Conservation (phyloP, 495 filamentous ascomycete species). For the Xylaria acuta region DNA sequence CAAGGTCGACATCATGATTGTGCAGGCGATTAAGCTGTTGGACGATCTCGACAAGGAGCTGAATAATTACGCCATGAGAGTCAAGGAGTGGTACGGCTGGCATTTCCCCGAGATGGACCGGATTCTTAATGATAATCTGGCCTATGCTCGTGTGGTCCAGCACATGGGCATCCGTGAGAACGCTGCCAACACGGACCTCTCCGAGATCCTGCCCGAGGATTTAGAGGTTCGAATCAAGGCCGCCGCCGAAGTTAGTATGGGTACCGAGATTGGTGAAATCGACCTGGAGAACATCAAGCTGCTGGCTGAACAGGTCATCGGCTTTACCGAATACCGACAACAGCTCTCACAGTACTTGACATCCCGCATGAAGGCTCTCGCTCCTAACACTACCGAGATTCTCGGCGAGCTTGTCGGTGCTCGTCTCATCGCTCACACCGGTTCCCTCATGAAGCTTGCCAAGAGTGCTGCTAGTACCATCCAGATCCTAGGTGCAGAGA, state of each 20-base stretch:
- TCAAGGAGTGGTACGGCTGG: constrained; percentile 99
- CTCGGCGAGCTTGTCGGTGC: constrained; percentile 95
- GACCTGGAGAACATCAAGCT: constrained; percentile 90
- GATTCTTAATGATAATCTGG: constrained; percentile 97
- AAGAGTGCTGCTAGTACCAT: constrained; percentile 96
- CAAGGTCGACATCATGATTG: constrained; percentile 99
- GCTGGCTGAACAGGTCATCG: constrained; percentile 91
- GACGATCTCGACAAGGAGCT: constrained; percentile 99
- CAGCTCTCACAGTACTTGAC: constrained; percentile 89
- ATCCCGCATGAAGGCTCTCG: constrained; percentile 94
- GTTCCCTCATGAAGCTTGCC: constrained; percentile 92
- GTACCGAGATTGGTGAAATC: constrained; percentile 89
- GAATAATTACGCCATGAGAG: constrained; percentile 97
- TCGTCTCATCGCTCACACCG: constrained; percentile 92
- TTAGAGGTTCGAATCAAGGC: constrained; percentile 91
- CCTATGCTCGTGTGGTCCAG: constrained; percentile 86
- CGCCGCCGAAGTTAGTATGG: constrained; percentile 96
- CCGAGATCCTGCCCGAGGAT: constrained; percentile 94
- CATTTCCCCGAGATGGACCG: constrained; percentile 98
- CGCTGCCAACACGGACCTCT: constrained; percentile 76
- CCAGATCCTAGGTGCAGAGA: constrained; percentile 98
- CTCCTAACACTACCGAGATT: constrained; percentile 92
- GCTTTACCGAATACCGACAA: constrained; percentile 85
- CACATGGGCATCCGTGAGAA: constrained; percentile 86
- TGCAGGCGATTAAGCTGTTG: constrained; percentile 91